Evolutionary conservation across 225 moss, liverwort and hornwort species (phyloP).

Genomic region (Anthoceros angustus): DNA sequence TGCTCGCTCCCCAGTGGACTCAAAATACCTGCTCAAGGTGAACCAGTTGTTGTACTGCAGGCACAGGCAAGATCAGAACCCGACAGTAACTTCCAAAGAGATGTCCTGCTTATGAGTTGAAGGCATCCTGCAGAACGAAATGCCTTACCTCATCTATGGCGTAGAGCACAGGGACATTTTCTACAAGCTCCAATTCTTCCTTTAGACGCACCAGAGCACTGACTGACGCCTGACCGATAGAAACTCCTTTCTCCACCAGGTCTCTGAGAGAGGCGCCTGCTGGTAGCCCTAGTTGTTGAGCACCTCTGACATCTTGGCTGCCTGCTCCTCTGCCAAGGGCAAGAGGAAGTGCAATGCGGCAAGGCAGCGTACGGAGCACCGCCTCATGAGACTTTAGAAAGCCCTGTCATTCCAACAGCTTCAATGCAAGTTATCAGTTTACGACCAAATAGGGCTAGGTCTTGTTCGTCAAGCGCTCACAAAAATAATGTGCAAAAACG

Average conservation of each 20-base stretch:
- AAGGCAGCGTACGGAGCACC: constrained; percentile 49
- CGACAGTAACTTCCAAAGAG: background rate
- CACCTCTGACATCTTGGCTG: constrained; percentile 52
- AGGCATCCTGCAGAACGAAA: background rate
- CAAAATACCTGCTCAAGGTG: constrained; percentile 55
- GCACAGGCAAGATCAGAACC: background rate
- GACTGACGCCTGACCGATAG: constrained; percentile 79
- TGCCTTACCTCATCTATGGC: constrained; percentile 74
- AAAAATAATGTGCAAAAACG: background rate
- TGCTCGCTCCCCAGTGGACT: constrained; percentile 48
- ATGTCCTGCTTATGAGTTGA: background rate
- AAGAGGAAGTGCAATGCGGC: constrained; percentile 47
- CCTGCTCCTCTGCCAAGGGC: constrained; percentile 89
- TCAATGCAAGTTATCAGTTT: background rate
- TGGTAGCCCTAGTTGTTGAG: constrained; percentile 48
- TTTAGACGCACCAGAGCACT: constrained; percentile 64
- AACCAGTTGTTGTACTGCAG: constrained; percentile 93
- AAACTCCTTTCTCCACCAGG: constrained; percentile 81
- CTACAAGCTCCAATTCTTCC: constrained; percentile 59
- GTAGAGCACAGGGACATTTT: constrained; percentile 76
- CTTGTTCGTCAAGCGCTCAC: background rate
- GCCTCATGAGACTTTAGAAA: constrained; percentile 67
- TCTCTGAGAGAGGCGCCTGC: constrained; percentile 52
- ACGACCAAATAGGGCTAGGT: background rate
- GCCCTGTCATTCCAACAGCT: constrained; percentile 23